These are phyloP conservation scores for Neurospora hispaniola DNA, from an alignment of 495 filamentous ascomycete genomes.

Conservation along the genomic window DNA sequence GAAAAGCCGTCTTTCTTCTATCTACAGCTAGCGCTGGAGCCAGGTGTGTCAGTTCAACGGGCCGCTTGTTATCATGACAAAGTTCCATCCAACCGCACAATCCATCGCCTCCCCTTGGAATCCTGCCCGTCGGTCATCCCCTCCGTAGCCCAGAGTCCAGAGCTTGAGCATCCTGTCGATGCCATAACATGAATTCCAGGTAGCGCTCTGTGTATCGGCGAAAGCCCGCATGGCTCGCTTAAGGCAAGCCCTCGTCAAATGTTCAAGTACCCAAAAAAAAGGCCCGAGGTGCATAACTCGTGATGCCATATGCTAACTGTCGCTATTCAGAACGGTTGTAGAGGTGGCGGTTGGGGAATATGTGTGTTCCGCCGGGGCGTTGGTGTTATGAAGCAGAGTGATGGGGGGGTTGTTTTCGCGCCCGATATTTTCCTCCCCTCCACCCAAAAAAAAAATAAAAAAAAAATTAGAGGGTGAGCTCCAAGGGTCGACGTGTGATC, in stretches of 20 bases:
- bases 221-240: not conserved
- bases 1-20: constrained; percentile 1
- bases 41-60: not conserved
- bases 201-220: not conserved
- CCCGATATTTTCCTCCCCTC: not conserved
- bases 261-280: not conserved
- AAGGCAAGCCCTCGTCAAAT: not conserved
- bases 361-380: not conserved
- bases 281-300: not conserved
- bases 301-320: not conserved
- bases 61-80: not conserved
- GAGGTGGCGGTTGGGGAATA: not conserved
- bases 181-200: not conserved
- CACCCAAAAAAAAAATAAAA: too few species aligned
- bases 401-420: not conserved
- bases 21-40: not conserved
- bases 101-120: not conserved
- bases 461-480: not conserved
- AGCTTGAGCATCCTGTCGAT: not conserved
- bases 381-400: not conserved
- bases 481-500: not conserved
- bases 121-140: not conserved
- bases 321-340: not conserved
- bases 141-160: not conserved
- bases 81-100: not conserved